A percentile compares a stretch with the other conserved stretches of the same genome.
Conservation (phyloP, 2,329 filamentous ascomycete species). For the Aaosphaeria pasadenensis region DNA sequence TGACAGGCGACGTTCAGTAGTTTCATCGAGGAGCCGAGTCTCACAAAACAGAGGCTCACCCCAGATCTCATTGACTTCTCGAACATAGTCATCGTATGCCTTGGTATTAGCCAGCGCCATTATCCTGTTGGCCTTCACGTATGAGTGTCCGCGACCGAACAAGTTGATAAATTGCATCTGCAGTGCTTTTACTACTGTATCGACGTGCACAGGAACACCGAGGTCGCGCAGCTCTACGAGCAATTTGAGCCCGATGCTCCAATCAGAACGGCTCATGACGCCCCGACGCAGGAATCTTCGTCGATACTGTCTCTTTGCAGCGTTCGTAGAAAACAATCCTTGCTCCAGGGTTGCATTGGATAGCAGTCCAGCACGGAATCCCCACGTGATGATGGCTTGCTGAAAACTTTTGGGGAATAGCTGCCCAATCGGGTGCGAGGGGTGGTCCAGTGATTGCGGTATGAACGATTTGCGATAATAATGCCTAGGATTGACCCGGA, state of each 20-base stretch:
- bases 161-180: constrained; percentile 26
- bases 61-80: constrained; percentile 27
- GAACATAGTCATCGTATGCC: constrained; percentile 20
- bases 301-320: constrained; percentile 25
- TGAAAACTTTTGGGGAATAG: constrained; percentile 22
- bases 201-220: constrained; percentile 20
- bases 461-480: constrained; percentile 15
- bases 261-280: constrained; percentile 16
- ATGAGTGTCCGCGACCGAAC: constrained; percentile 22
- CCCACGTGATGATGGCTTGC: constrained; percentile 33
- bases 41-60: constrained; percentile 16
- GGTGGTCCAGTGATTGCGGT: constrained; percentile 4
- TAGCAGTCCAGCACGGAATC: constrained; percentile 27
- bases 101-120: constrained; percentile 20
- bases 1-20: no score
- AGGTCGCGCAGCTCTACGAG: constrained; percentile 27
- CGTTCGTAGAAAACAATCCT: constrained; percentile 11
- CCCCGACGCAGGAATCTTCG: constrained; percentile 12
- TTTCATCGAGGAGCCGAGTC: no score
- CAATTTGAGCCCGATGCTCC: constrained; percentile 25
- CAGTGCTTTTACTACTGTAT: constrained; percentile 24
- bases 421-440: constrained; percentile 22
- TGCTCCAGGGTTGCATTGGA: constrained; percentile 22
- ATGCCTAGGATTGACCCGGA: constrained; percentile 2
- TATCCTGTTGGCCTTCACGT: constrained; percentile 18